A percentile compares a stretch with the other conserved stretches of the same genome.
These are phyloP conservation scores for Leccinum disarticulatum DNA, from an alignment of 768 basidiomycete genomes.

Conservation along the genomic window DNA sequence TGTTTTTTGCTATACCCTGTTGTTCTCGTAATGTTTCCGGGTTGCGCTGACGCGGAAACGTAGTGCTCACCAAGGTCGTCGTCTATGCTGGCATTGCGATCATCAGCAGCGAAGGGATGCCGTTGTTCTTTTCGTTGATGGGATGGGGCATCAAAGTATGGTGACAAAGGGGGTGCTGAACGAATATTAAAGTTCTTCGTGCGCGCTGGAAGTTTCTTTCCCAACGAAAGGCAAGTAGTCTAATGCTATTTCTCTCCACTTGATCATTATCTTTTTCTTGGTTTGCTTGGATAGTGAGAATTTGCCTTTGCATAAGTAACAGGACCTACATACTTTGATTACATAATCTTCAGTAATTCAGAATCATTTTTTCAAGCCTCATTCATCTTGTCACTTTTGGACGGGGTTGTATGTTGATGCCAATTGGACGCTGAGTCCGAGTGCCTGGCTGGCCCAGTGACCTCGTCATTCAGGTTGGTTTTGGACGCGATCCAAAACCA, in stretches of 20 bases:
- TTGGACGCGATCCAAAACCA: no score
- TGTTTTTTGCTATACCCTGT: constrained; percentile 23
- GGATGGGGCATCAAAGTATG: constrained; percentile 63
- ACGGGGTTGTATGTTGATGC: no score
- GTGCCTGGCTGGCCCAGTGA: no score
- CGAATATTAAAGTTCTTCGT: background rate
- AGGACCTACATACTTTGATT: no score
- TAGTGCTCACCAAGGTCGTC: constrained; percentile 86
- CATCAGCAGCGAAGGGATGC: constrained; percentile 59
- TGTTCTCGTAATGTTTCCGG: background rate
- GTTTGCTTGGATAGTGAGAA: background rate
- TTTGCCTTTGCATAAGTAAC: no score
- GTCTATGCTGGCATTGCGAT: constrained; percentile 88
- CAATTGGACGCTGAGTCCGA: no score
- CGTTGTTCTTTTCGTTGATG: constrained; percentile 63
- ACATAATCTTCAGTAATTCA: no score
- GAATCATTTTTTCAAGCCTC: no score
- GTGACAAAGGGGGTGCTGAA: constrained; percentile 12
- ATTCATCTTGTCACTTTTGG: no score
- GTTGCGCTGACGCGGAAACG: constrained; percentile 2
- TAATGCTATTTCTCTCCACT: background rate
- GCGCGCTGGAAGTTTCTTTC: background rate
- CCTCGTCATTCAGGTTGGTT: no score
- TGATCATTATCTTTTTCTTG: background rate
- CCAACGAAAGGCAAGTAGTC: background rate